Base-by-base conservation (phyloP, 768 basidiomycete genomes). In the Kwoniella dejecticola region DNA sequence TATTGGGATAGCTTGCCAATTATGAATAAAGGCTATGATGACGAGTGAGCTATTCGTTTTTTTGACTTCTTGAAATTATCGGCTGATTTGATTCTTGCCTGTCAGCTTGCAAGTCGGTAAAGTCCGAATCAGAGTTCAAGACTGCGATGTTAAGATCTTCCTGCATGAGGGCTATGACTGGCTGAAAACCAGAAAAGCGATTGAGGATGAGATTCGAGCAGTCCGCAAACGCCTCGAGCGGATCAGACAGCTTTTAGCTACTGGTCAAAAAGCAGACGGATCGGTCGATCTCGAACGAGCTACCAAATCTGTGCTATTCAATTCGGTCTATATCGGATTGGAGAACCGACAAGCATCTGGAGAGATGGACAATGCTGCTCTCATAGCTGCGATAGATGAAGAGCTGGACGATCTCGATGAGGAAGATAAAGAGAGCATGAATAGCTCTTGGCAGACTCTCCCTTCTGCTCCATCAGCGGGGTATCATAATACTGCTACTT, bases 81-180 rank as follows among this genome's bases (percentile, higher is more conserved):
- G n/a, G n/a, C n/a, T n/a, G n/a, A n/a, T n/a, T n/a, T n/a, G n/a
- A n/a, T n/a, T n/a, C n/a, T n/a, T 53, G 33, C 45, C 55, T 30
- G 4, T 30, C 44, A 30, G 56, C 26, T 46, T 40, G 31, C 42
- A 21, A 31, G 40, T 65, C 2, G 67, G 85, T 26, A 65, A 70
- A 31, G 8, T 56, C 29, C 64, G 56, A 38, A 50, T 74, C 11
- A 52, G 66, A 24, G 69, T 90, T 4, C 81, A 83, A 42, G 79
- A 88, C 42, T 86, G 85, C 55, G 83, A 89, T 66, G 77, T 89
- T 48, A 83, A 83, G 0, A 70, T 97, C 23, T 83, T 87, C 52
- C 83, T 99, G 2, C 90, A 96, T 72, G 91, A 93, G 58, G 96
- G 96, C 1, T 99, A 93, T 70, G 96, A 99, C 75, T 99, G 96